These are phyloP conservation scores for Leccinum subrobustum DNA, from an alignment of 1,284 basidiomycete species.

Conservation along the genomic window DNA sequence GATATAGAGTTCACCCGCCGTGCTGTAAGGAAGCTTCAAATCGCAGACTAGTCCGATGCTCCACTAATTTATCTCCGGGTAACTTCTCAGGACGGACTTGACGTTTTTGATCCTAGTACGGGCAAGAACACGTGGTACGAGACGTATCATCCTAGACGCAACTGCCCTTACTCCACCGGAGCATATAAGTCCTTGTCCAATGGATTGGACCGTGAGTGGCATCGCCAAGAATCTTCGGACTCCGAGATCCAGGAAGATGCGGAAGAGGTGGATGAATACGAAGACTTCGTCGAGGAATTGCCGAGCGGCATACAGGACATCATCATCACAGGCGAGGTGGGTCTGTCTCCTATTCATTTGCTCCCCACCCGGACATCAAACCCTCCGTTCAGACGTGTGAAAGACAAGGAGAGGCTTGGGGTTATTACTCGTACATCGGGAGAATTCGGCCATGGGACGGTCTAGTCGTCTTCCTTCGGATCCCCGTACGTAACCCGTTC, in stretches of 20 bases:
- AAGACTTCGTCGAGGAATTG: conserved; percentile 36
- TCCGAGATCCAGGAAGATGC: conserved; percentile 17
- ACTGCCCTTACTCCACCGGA: conserved; percentile 33
- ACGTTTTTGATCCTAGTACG: conserved; percentile 39
- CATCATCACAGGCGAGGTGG: conserved; percentile 47
- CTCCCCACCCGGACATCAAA: conserved; percentile 2
- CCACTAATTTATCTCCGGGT: conserved; percentile 15
- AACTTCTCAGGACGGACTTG: conserved; percentile 38
- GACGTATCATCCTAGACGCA: conserved; percentile 38
- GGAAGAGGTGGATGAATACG: conserved; percentile 37
- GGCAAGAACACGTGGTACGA: conserved; percentile 41
- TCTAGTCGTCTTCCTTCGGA: conserved; percentile 43
- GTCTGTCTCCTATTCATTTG: conserved; percentile 12
- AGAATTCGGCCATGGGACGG: conserved; percentile 51
- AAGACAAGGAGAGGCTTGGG: conserved; percentile 47
- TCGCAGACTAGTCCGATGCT: neutral
- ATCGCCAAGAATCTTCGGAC: conserved; percentile 21
- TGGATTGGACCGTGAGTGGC: conserved; percentile 24
- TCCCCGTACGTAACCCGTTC: conserved; percentile 38
- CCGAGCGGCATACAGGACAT: conserved; percentile 46
- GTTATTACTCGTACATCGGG: conserved; percentile 43
- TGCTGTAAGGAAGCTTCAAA: conserved; percentile 31
- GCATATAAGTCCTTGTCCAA: conserved; percentile 34
- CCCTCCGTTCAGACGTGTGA: conserved; percentile 36
- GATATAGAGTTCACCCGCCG: conserved; percentile 32